Percentiles rank a stretch among this genome's conserved stretches.
These are phyloP conservation scores for Hypoxylon sp. DNA, from an alignment of 2,329 filamentous ascomycete species.

Conservation along the genomic window DNA sequence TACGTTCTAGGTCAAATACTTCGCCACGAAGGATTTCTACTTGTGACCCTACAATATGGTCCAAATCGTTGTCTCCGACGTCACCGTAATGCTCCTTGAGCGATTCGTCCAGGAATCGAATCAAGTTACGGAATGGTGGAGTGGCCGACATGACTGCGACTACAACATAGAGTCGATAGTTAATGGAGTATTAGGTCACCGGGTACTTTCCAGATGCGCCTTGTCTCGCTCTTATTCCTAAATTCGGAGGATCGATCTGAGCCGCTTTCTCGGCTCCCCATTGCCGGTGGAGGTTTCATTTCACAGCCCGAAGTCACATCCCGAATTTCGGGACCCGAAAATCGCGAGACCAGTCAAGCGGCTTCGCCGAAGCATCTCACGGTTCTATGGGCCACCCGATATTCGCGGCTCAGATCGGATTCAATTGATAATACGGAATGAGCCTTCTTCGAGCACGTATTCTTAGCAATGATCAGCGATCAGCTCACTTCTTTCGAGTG, in stretches of 20 bases:
- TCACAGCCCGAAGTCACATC: not conserved
- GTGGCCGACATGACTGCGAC: not conserved
- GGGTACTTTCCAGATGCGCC: not conserved
- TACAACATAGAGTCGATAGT: not conserved
- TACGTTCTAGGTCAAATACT: not conserved
- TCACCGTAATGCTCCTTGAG: conserved; percentile 20
- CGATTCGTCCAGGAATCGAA: conserved; percentile 25
- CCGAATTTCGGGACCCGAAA: not conserved
- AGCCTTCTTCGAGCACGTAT: too few species aligned
- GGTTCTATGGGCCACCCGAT: not conserved
- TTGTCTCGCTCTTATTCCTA: conserved; percentile 3
- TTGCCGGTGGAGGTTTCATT: conserved; percentile 14
- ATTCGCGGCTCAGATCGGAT: not conserved
- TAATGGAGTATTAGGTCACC: not conserved
- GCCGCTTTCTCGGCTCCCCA: conserved; percentile 7
- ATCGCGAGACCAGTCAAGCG: not conserved
- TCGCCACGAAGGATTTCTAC: conserved; percentile 21
- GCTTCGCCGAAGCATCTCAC: not conserved
- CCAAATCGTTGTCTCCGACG: conserved; percentile 1
- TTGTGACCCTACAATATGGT: conserved; percentile 14
- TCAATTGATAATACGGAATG: not conserved
- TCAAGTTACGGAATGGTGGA: conserved; percentile 18
- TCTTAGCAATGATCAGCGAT: too few species aligned
- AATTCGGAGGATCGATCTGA: not conserved
- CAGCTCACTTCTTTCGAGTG: too few species aligned